Evolutionary conservation across 2,329 filamentous ascomycete species (phyloP).

Genomic region (Colletotrichum sp.): DNA sequence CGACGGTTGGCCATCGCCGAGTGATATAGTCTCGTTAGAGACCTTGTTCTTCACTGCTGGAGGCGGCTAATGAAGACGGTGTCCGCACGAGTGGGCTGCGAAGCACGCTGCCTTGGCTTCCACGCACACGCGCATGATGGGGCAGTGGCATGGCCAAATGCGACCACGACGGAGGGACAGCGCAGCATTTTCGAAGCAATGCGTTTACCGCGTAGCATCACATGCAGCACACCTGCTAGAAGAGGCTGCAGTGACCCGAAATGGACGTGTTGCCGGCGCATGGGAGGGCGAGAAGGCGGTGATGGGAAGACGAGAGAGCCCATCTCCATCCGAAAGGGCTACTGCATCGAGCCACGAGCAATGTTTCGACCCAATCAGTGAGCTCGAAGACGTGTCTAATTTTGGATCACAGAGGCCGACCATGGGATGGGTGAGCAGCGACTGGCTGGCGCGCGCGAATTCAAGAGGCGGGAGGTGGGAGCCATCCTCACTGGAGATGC

Average conservation of each 20-base stretch:
- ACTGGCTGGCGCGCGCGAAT: constrained; percentile 47
- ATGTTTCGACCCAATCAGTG: constrained; percentile 35
- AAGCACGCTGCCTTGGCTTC: background rate
- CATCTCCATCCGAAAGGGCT: constrained; percentile 1
- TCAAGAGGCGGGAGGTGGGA: constrained; percentile 2
- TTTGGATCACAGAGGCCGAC: constrained; percentile 32
- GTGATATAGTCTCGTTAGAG: constrained; percentile 15
- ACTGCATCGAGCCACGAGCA: background rate
- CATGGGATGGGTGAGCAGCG: constrained; percentile 24
- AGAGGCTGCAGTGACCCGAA: constrained; percentile 11
- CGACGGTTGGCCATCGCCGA: constrained; percentile 5
- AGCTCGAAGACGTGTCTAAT: constrained; percentile 33
- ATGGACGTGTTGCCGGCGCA: constrained; percentile 2
- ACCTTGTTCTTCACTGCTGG: background rate
- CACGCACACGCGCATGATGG: background rate
- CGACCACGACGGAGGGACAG: background rate
- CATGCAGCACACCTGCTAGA: constrained; percentile 10
- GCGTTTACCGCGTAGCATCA: background rate
- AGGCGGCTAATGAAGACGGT: constrained; percentile 12
- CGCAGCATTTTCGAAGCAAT: background rate
- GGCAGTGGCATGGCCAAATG: background rate
- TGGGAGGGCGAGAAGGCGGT: background rate
- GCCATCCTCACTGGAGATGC: constrained; percentile 11
- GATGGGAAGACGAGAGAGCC: background rate
- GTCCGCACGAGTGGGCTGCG: constrained; percentile 11